phyloP scores from a whole-genome alignment of 108 stramenopile species.

The Cyclotella cryptica region DNA sequence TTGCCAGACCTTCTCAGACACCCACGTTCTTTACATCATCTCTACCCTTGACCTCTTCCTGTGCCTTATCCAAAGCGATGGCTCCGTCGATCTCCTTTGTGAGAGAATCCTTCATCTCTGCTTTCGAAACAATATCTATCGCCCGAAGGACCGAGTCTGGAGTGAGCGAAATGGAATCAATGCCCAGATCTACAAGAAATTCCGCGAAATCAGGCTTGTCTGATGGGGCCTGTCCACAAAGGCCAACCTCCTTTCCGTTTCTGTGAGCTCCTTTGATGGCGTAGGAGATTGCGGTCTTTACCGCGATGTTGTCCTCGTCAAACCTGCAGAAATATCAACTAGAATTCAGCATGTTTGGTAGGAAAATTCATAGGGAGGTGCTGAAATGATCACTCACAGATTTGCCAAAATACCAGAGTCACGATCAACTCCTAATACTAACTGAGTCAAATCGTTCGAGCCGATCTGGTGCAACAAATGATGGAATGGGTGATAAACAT shows the following conservation, averaged over 20 bases:
- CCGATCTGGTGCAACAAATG: conserved; percentile 30
- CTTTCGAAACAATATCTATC: conserved; percentile 31
- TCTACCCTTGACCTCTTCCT: neutral
- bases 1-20: neutral
- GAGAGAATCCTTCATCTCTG: conserved; percentile 29
- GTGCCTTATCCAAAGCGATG: neutral
- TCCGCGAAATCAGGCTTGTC: conserved; percentile 51
- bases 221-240: conserved; percentile 56
- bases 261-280: conserved; percentile 47
- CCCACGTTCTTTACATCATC: neutral
- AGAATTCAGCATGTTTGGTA: neutral
- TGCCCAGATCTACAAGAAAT: conserved; percentile 52
- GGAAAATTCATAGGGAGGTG: neutral
- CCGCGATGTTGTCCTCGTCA: conserved; percentile 52
- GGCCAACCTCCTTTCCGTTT: conserved; percentile 42
- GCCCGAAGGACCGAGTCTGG: conserved; percentile 48
- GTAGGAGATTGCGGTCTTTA: conserved; percentile 28
- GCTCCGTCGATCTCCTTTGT: conserved; percentile 4
- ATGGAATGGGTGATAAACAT: neutral
- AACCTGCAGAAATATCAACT: conserved; percentile 6
- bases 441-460: conserved; percentile 55
- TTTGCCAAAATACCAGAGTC: conserved; percentile 48
- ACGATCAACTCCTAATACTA: conserved; percentile 51
- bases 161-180: conserved; percentile 56
- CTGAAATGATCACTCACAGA: conserved; percentile 2